Evolutionary conservation across 2,329 filamentous ascomycete species (phyloP).

Genomic region (Malbranchea cinnamomea): DNA sequence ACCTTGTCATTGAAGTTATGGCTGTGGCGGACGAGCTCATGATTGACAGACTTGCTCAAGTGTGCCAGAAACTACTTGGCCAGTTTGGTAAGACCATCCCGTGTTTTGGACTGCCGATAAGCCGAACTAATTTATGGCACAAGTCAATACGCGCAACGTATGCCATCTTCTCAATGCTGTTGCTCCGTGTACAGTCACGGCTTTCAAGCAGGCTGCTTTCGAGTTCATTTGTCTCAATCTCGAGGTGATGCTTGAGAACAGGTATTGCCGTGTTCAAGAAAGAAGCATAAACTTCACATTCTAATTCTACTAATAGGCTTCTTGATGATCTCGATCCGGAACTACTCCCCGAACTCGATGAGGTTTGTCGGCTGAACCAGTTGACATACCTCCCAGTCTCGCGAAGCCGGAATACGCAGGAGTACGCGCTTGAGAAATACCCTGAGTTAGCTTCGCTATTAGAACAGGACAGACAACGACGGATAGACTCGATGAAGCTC

Average conservation of each 20-base stretch:
- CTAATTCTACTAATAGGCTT: constrained; percentile 31
- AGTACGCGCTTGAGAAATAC: constrained; percentile 29
- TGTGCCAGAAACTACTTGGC: constrained; percentile 74
- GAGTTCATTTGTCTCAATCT: constrained; percentile 88
- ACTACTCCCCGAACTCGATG: constrained; percentile 65
- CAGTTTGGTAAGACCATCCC: constrained; percentile 44
- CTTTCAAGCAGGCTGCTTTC: constrained; percentile 76
- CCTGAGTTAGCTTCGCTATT: constrained; percentile 28
- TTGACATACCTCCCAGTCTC: constrained; percentile 60
- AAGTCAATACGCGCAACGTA: constrained; percentile 74
- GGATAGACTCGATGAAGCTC: constrained; percentile 63
- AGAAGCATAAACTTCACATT: neutral
- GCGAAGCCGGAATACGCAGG: constrained; percentile 58
- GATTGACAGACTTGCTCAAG: constrained; percentile 77
- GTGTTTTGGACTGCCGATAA: constrained; percentile 2
- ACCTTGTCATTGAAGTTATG: constrained; percentile 83
- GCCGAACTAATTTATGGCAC: constrained; percentile 12
- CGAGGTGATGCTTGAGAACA: constrained; percentile 83
- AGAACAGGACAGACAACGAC: constrained; percentile 38
- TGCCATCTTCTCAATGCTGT: constrained; percentile 74
- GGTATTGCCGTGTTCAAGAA: constrained; percentile 26
- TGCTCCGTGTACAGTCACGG: constrained; percentile 63
- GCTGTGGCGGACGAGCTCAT: constrained; percentile 85
- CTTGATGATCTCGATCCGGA: constrained; percentile 76
- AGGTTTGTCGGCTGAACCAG: constrained; percentile 69